phyloP scores from a whole-genome alignment of 176 grass and related monocot genomes.

The Leersia perrieri region DNA sequence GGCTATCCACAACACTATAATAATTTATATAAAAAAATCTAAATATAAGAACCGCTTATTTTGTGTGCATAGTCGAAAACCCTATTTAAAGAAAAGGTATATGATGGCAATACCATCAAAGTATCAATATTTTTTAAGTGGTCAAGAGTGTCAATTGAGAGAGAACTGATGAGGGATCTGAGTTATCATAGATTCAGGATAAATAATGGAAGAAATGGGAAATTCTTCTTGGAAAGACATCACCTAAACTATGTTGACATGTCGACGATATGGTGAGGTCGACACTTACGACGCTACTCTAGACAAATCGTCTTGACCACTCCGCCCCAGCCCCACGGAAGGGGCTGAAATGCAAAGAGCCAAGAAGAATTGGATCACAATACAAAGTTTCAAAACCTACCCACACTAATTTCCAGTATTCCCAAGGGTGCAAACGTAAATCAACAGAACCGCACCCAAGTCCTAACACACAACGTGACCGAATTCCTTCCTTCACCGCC shows the following conservation, averaged over 20 bases:
- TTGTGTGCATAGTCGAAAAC: too few species aligned
- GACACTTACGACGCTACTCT: too few species aligned
- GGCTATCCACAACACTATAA: too few species aligned
- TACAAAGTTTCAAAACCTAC: neutral
- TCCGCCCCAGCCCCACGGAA: neutral
- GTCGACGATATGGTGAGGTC: neutral
- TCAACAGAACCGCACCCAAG: neutral
- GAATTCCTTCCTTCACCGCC: slow-evolving; percentile 22
- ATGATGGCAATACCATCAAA: too few species aligned
- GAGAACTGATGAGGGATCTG: too few species aligned
- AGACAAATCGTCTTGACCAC: neutral
- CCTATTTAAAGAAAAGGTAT: too few species aligned
- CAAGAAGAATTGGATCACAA: neutral
- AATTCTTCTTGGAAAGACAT: neutral
- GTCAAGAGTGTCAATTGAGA: too few species aligned
- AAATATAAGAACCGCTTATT: too few species aligned
- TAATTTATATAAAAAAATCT: too few species aligned
- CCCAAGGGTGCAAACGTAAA: neutral
- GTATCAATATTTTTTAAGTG: too few species aligned
- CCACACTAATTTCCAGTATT: neutral
- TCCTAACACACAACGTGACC: neutral
- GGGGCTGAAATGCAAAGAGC: neutral
- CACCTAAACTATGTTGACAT: neutral
- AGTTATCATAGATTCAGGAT: neutral
- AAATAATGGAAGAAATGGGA: neutral